Evolutionary conservation across 352 stramenopile species (phyloP).

Genomic region (Pythium grandisporangium): DNA sequence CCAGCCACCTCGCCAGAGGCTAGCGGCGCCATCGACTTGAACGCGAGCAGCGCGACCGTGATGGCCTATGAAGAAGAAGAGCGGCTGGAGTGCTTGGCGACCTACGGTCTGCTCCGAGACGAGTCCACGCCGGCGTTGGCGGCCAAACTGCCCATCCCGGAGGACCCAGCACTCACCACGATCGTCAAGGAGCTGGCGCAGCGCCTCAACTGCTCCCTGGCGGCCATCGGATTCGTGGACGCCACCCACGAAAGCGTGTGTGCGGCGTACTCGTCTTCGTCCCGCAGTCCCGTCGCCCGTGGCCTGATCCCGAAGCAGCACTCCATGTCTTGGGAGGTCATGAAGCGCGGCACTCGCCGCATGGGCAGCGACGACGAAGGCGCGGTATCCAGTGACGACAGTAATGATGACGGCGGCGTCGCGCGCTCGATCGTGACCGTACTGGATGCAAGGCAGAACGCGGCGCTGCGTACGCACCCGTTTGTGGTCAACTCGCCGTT

Average conservation of each 20-base stretch:
- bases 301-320: constrained; percentile 40
- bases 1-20: too few species aligned
- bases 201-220: constrained; percentile 32
- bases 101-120: constrained; percentile 45
- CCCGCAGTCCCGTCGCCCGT: constrained; percentile 9
- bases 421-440: too few species aligned
- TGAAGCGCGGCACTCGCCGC: constrained; percentile 24
- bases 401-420: too few species aligned
- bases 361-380: constrained; percentile 12
- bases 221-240: constrained; percentile 59
- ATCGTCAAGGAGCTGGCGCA: constrained; percentile 52
- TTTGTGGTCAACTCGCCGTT: constrained; percentile 44
- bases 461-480: constrained; percentile 31
- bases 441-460: constrained; percentile 31
- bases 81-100: constrained; percentile 24
- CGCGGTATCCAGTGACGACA: too few species aligned
- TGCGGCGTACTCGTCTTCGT: constrained; percentile 23
- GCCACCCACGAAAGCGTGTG: constrained; percentile 47
- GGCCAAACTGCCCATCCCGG: constrained; percentile 5
- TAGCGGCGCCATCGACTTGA: too few species aligned
- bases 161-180: constrained; percentile 11
- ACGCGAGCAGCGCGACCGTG: too few species aligned
- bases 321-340: constrained; percentile 44
- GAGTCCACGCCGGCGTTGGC: too few species aligned
- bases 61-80: constrained; percentile 25